These are phyloP conservation scores for Phaeophleospora eucalypticola DNA, from an alignment of 2,329 filamentous ascomycete species.

Conservation along the genomic window DNA sequence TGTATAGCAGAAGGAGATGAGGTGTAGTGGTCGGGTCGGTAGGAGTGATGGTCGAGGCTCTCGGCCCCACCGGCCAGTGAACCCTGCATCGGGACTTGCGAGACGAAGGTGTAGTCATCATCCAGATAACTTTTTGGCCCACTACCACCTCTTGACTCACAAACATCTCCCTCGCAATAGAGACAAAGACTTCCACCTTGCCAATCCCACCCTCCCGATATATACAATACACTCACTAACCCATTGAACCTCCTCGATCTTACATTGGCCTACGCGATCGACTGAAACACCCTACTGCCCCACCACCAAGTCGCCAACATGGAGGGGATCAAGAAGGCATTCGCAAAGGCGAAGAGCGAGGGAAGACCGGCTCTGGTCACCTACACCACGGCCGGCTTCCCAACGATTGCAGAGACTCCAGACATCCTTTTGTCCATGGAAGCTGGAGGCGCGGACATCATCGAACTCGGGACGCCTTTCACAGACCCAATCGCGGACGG, in stretches of 20 bases:
- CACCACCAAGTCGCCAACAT: constrained; percentile 26
- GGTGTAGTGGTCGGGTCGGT: too few relatives aligned
- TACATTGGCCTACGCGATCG: not conserved
- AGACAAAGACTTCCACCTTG: not conserved
- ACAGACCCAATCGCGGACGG: constrained; percentile 98
- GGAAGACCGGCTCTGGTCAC: constrained; percentile 73
- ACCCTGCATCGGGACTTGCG: not conserved
- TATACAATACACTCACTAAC: too few relatives aligned
- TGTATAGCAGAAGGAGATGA: too few relatives aligned
- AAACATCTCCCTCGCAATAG: not conserved
- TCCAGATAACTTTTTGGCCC: not conserved
- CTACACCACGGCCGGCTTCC: constrained; percentile 94
- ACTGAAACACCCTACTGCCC: not conserved
- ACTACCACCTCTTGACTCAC: not conserved
- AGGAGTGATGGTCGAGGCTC: too few relatives aligned
- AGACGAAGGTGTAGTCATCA: not conserved
- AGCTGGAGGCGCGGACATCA: constrained; percentile 87
- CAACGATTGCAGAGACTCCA: constrained; percentile 74
- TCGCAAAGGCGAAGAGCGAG: constrained; percentile 49
- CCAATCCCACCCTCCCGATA: too few relatives aligned
- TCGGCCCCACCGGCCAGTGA: not conserved
- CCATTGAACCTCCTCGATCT: too few relatives aligned
- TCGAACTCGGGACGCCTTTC: constrained; percentile 94
- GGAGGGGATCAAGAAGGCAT: constrained; percentile 49
- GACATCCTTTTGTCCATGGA: constrained; percentile 85